phyloP scores from a whole-genome alignment of 1,139 yeast genomes.

The Blastobotrys ciferrii region DNA sequence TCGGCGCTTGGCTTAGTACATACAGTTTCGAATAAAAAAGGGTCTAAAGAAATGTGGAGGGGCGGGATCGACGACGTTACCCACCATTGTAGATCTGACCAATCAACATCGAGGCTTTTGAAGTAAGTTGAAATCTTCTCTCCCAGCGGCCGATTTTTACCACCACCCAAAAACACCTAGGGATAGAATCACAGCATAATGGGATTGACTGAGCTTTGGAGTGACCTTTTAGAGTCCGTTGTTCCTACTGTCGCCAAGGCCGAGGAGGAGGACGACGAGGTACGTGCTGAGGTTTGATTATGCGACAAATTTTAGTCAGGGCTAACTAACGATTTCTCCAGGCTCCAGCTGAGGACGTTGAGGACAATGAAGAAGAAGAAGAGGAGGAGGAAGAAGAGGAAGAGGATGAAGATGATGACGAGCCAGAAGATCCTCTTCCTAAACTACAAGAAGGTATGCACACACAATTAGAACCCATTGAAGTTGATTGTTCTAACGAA shows the following conservation, averaged over 20 bases:
- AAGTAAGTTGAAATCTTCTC: constrained; percentile 1
- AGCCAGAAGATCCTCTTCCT: constrained; percentile 38
- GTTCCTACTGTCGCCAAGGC: constrained; percentile 83
- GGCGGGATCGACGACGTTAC: too few species aligned
- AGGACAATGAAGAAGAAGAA: constrained; percentile 43
- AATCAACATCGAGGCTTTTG: constrained; percentile 11
- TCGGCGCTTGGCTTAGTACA: too few species aligned
- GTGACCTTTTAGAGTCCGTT: constrained; percentile 76
- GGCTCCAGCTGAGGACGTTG: constrained; percentile 27
- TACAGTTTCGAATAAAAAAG: too few species aligned
- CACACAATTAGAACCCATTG: not conserved
- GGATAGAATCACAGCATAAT: constrained; percentile 32
- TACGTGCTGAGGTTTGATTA: not conserved
- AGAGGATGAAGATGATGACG: constrained; percentile 55
- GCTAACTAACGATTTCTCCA: not conserved
- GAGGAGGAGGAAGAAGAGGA: constrained; percentile 45
- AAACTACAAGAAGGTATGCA: constrained; percentile 32
- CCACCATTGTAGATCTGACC: constrained; percentile 3
- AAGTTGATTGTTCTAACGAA: constrained; percentile 7
- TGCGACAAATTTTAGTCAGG: not conserved
- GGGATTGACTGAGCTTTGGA: constrained; percentile 53
- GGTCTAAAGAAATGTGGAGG: too few species aligned
- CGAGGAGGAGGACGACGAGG: constrained; percentile 54
- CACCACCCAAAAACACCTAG: constrained; percentile 9
- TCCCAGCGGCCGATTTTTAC: constrained; percentile 7